phyloP scores from a whole-genome alignment of 129 eudicot genomes.

The Saussurea involucrata region DNA sequence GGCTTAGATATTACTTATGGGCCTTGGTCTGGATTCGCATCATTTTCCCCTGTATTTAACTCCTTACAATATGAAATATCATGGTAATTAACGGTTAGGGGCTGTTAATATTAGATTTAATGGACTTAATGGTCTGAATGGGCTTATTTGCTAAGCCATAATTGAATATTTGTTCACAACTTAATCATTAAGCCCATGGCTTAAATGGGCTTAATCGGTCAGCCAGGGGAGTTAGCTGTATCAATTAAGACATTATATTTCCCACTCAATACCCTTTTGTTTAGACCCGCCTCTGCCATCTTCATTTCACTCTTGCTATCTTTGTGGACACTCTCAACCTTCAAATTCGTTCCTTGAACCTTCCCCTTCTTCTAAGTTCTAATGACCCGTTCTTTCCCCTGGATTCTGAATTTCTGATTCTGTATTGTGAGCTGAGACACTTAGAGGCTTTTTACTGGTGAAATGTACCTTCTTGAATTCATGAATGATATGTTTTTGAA shows the following conservation, averaged over 20 bases:
- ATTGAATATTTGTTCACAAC: background rate
- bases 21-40: no score
- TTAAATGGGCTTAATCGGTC: background rate
- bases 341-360: slow-evolving; percentile 8
- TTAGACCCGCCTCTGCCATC: slow-evolving; percentile 23
- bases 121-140: background rate
- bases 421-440: slow-evolving; percentile 6
- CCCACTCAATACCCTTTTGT: background rate
- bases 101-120: background rate
- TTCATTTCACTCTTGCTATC: slow-evolving; percentile 27
- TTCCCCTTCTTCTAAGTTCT: background rate
- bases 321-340: slow-evolving; percentile 1
- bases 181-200: background rate
- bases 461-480: slow-evolving; percentile 56
- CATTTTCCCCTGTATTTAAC: background rate
- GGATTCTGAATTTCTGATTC: slow-evolving; percentile 10
- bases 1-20: no score
- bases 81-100: background rate
- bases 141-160: background rate
- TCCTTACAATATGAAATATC: background rate
- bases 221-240: background rate
- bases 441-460: slow-evolving; percentile 38
- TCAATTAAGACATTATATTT: background rate
- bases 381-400: background rate
- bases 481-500: slow-evolving; percentile 45